Base-by-base conservation (phyloP, 768 basidiomycete species). In the Leucocoprinus leucothites region DNA sequence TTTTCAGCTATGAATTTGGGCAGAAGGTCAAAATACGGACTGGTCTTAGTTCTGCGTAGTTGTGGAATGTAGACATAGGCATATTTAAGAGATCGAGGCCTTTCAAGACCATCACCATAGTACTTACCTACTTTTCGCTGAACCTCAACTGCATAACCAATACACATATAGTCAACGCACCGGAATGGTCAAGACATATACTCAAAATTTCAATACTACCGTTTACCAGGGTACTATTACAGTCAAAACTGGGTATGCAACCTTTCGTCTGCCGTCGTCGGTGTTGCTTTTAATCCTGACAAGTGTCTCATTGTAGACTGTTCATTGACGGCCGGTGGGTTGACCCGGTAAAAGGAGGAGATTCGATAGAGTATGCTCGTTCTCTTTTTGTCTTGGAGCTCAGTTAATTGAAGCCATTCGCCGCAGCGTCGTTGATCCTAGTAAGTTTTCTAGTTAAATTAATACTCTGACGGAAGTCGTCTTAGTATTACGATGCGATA, bases 291-390 rank as follows among this genome's bases (percentile, higher is more conserved):
- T 31, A 31, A 11, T 31, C 5, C 31, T 31, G 31, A 31, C 31
- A 31, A 31, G 5, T 31, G 11, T 31, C n/a, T n/a, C n/a, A 11
- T 5, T 31, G 11, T 2, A 87, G 89, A 25, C 62, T 91, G 53
- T 91, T 84, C 74, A 89, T 93, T 65, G 74, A 82, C 63, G 84
- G 84, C 59, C 65, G 89, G 67, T 92, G 80, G 63, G 71, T 81
- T 13, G 81, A 84, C 31, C 82, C 84, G 18, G 73, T 75, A 18
- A 71, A 79, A 5, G 40, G 28, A 5, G 40, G 28, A 1, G 78
- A 73, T 16, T 80, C 78, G 16, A 85, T 91, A 64, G 85, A 89
- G 88, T 89, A 62, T 65, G 86, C 67, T 28, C 36, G 19, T 34
- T 31, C 16, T 40, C 48, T 38, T 19, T 9, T 50, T 58, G 36